These are phyloP conservation scores for Backusella circina DNA, from an alignment of 192 early-diverging fungal species.

Conservation along the genomic window DNA sequence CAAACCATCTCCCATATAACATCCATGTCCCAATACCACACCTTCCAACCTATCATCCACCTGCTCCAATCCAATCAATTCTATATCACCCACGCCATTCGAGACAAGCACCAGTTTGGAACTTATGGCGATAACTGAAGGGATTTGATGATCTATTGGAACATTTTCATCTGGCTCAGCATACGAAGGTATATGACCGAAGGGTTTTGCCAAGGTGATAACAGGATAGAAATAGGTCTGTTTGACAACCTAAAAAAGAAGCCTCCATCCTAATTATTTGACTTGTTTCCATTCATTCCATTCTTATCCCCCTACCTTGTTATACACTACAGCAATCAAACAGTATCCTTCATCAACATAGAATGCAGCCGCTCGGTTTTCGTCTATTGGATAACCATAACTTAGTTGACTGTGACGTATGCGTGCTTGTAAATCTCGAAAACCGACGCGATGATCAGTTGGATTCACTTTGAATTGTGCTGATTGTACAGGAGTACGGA, in stretches of 20 bases:
- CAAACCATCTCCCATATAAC: slow-evolving; percentile 18
- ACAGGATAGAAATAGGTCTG: slow-evolving; percentile 1
- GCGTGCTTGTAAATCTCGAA: slow-evolving; percentile 58
- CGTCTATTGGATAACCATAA: slow-evolving; percentile 33
- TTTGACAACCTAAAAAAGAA: slow-evolving; percentile 2
- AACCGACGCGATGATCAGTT: slow-evolving; percentile 50
- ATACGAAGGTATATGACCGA: slow-evolving; percentile 21
- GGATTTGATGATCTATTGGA: slow-evolving; percentile 19
- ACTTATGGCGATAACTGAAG: slow-evolving; percentile 27
- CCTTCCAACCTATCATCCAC: slow-evolving; percentile 2
- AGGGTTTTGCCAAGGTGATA: slow-evolving; percentile 2
- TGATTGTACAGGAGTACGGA: slow-evolving; percentile 21
- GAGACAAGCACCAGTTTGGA: slow-evolving; percentile 22
- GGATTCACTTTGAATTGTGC: slow-evolving; percentile 35
- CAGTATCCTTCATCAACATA: slow-evolving; percentile 37
- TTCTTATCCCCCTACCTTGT: too few relatives aligned
- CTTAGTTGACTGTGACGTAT: slow-evolving; percentile 66
- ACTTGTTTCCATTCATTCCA: too few relatives aligned
- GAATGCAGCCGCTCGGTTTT: slow-evolving; percentile 15
- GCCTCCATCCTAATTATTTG: too few relatives aligned
- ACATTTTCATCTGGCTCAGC: slow-evolving; percentile 15
- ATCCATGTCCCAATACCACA: neutral
- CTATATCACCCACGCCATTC: slow-evolving; percentile 33
- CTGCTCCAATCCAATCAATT: slow-evolving; percentile 19
- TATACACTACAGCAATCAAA: slow-evolving; percentile 32